Evolutionary conservation across 148 eudicot species (phyloP), one percentile per base, ranked within the genome.

Genomic region (Camellia sinensis): DNA sequence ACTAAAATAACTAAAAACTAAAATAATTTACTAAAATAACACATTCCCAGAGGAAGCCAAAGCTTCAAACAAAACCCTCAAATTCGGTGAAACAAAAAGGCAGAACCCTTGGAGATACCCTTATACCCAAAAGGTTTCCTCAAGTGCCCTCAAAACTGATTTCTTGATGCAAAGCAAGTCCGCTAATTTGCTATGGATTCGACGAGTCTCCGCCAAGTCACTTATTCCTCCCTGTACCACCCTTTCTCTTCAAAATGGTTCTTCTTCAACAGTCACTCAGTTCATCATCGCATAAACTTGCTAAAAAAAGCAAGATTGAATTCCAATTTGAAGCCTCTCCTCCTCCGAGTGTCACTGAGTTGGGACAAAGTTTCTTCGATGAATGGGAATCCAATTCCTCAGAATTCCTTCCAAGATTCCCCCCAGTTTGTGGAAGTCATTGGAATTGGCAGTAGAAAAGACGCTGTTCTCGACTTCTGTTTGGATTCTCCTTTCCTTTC

Each of bases 361-460:
- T 76, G 57, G 3, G 69, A 76, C 44, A 76, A 62, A 63, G n/a
- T 21, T 6, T 62, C 57, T 46, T 45, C 19, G 3, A 43, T 21
- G 19, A 45, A 76, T 21, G 69, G 57, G 56, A 61, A 13, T 62
- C 44, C 57, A 11, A 37, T 46, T 48, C 19, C 7, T 11, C 40
- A 13, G 41, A 61, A 46, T 19, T 29, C 37, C 37, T 29, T 29
- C 37, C 68, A 77, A 54, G 72, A 52, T 18, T 61, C 60, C 43
- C 82, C 60, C 43, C 82, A 76, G 59, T 77, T 53, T 66, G 85
- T 88, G n/a, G 88, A 88, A 22, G 90, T 85, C 5, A 73, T 88
- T 40, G 85, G 82, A 8, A 86, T 88, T 5, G 90, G 90, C 41
- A 88, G 90, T 48, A 77, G 90, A 71, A 88, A 75, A 78, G 88